These are phyloP conservation scores for Mucuna pruriens DNA, from an alignment of 306 rosid species.

Conservation along the genomic window DNA sequence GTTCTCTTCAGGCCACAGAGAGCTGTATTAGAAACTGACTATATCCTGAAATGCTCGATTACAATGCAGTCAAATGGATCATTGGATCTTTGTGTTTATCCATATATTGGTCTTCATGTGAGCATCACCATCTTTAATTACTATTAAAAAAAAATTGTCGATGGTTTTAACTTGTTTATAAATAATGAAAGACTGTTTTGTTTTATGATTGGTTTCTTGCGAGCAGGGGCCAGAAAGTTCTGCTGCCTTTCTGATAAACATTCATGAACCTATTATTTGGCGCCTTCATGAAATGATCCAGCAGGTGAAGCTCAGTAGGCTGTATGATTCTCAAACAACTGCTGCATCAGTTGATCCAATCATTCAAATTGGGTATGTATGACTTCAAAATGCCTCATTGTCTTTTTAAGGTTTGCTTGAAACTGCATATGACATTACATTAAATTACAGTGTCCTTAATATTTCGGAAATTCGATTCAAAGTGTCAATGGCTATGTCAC, in stretches of 20 bases:
- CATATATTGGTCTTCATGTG: slow-evolving; percentile 91
- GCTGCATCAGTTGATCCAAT: slow-evolving; percentile 94
- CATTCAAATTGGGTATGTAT: slow-evolving; percentile 81
- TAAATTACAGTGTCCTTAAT: slow-evolving; percentile 75
- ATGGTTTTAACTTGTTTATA: slow-evolving; percentile 6
- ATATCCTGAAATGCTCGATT: slow-evolving; percentile 84
- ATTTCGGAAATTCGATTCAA: slow-evolving; percentile 88
- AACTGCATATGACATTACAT: slow-evolving; percentile 41
- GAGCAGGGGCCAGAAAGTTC: slow-evolving; percentile 87
- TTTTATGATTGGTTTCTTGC: slow-evolving; percentile 35
- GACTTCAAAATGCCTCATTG: slow-evolving; percentile 38
- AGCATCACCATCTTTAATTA: slow-evolving; percentile 44
- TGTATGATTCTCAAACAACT: slow-evolving; percentile 77
- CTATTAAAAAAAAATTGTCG: neutral
- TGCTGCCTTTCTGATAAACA: slow-evolving; percentile 83
- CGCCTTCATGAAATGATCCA: slow-evolving; percentile 96
- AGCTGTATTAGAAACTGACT: slow-evolving; percentile 73
- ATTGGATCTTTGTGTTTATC: slow-evolving; percentile 86
- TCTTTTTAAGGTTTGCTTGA: slow-evolving; percentile 30
- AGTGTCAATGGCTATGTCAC: slow-evolving; percentile 94
- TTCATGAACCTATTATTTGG: slow-evolving; percentile 97
- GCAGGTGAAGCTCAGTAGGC: slow-evolving; percentile 81
- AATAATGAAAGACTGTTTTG: slow-evolving; percentile 24
- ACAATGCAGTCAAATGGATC: slow-evolving; percentile 92
- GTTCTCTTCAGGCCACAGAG: slow-evolving; percentile 95